phyloP scores from a whole-genome alignment of 345 rosid species.

The Eucalyptus lansdowneana region DNA sequence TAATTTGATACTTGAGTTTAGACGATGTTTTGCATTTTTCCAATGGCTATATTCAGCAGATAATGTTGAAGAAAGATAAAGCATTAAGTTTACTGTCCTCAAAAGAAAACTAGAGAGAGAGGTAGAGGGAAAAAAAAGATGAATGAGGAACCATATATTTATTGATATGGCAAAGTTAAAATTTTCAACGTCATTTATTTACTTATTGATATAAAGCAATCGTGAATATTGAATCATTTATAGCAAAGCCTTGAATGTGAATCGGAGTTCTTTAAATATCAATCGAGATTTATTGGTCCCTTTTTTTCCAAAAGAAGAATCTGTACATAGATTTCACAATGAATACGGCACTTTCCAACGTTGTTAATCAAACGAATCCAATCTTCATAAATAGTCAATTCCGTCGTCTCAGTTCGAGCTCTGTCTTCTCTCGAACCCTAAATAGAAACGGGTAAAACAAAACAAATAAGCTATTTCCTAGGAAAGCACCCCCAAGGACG shows the following conservation, averaged over 20 bases:
- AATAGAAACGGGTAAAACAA: background rate
- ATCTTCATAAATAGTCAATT: background rate
- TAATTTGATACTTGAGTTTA: background rate
- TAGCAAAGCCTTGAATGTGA: background rate
- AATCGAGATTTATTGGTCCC: background rate
- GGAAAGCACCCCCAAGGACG: background rate
- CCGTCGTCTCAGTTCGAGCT: background rate
- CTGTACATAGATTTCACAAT: background rate
- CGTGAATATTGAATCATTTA: background rate
- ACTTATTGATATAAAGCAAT: background rate
- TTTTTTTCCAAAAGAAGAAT: background rate
- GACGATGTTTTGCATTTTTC: fast-evolving
- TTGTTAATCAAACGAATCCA: background rate
- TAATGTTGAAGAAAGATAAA: background rate
- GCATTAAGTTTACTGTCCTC: background rate
- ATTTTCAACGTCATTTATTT: background rate
- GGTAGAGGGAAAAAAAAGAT: too few species aligned
- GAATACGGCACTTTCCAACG: background rate
- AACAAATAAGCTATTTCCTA: background rate
- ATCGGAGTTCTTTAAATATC: background rate
- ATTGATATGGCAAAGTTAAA: background rate
- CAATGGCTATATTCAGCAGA: fast-evolving
- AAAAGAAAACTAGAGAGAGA: background rate
- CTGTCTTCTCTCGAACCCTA: background rate
- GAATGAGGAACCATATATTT: background rate